Evolutionary conservation across 2,329 filamentous ascomycete species (phyloP).

Genomic region (Westerdykella aurantiaca): DNA sequence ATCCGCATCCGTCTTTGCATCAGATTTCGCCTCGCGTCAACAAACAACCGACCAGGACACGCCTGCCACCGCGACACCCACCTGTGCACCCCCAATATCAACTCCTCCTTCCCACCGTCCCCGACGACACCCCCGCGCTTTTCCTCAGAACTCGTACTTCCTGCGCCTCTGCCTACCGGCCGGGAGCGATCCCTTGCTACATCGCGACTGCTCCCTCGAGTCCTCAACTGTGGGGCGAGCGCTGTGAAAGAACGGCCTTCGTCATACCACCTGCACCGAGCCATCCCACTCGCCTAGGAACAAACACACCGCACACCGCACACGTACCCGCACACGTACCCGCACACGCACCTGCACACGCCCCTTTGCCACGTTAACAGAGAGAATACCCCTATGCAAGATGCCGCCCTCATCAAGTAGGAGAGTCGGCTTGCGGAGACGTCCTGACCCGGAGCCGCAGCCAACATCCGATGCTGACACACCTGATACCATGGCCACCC

Average conservation of each 20-base stretch:
- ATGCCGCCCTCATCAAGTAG: conserved; percentile 28
- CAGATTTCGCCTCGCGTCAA: neutral
- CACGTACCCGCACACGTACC: neutral
- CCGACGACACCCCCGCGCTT: neutral
- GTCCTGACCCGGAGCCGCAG: conserved; percentile 29
- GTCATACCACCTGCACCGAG: conserved; percentile 1
- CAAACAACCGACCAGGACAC: neutral
- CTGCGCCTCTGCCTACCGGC: neutral
- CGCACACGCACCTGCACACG: neutral
- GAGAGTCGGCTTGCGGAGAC: conserved; percentile 24
- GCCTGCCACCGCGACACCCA: neutral
- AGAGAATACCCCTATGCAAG: conserved; percentile 8
- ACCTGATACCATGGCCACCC: conserved; percentile 45
- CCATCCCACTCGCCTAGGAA: neutral
- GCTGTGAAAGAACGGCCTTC: neutral
- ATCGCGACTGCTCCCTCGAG: conserved; percentile 7
- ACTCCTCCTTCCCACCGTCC: neutral
- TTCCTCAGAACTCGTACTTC: neutral
- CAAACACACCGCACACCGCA: conserved; percentile 1
- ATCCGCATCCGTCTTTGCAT: neutral
- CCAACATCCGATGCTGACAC: conserved; percentile 39
- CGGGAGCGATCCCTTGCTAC: neutral
- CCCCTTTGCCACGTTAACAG: neutral
- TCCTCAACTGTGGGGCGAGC: conserved; percentile 9
- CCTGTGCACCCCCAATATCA: no score